phyloP scores from a whole-genome alignment of 2,329 filamentous ascomycete genomes.

The Ceratocystis alfenasii region DNA sequence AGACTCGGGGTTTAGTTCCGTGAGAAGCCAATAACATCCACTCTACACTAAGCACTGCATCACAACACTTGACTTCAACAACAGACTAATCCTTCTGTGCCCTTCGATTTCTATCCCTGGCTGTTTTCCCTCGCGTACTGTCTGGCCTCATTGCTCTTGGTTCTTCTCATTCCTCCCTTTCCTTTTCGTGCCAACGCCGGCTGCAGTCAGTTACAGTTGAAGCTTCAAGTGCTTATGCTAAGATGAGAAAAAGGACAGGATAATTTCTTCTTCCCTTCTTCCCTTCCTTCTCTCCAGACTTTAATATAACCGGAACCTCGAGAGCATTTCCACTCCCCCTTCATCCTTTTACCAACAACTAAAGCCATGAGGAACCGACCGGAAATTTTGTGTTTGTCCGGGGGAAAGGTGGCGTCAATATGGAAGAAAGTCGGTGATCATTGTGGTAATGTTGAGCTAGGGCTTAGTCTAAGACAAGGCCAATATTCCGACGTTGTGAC shows the following conservation, averaged over 20 bases:
- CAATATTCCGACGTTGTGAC: no score
- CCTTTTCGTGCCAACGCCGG: background rate
- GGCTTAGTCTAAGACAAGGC: no score
- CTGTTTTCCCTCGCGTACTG: no score
- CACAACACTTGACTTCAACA: background rate
- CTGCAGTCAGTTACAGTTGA: background rate
- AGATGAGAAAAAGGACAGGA: background rate
- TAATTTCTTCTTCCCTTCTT: background rate
- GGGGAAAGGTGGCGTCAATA: background rate
- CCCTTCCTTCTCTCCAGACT: background rate
- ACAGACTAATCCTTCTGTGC: constrained; percentile 1
- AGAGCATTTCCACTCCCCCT: no score
- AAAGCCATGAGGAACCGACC: background rate
- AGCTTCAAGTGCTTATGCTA: background rate
- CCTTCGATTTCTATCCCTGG: background rate
- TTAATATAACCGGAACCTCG: background rate
- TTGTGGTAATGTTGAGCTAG: no score
- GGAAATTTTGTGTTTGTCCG: background rate
- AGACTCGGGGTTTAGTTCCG: constrained; percentile 5
- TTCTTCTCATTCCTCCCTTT: background rate
- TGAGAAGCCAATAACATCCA: background rate
- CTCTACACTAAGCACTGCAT: no score
- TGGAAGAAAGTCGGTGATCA: background rate
- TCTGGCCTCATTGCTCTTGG: no score
- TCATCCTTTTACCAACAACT: background rate